A percentile compares a stretch with the other conserved stretches of the same genome.
phyloP scores from a whole-genome alignment of 768 basidiomycete genomes.

The Naganishia randhawae region DNA sequence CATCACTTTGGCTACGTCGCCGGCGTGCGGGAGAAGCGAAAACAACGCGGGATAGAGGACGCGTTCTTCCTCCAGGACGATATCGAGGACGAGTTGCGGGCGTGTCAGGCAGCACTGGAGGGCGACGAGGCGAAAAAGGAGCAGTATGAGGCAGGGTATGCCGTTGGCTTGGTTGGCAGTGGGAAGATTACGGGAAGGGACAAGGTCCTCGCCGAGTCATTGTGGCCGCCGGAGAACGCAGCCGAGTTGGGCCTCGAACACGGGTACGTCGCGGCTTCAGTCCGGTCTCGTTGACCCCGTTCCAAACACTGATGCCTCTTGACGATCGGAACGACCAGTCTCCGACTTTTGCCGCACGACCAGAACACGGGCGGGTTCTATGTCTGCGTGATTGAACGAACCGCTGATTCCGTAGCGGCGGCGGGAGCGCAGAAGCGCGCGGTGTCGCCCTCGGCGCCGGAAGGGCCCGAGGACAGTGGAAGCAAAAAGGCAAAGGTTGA shows the following conservation, averaged over 20 bases:
- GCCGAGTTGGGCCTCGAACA: conserved; percentile 62
- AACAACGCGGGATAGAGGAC: conserved; percentile 8
- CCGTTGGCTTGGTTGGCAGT: neutral
- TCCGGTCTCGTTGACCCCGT: too few species aligned
- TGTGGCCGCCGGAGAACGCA: conserved; percentile 73
- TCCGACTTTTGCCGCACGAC: conserved; percentile 88
- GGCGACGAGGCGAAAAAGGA: conserved; percentile 60
- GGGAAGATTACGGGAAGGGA: conserved; percentile 23
- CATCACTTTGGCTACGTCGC: conserved; percentile 22
- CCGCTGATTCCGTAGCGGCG: neutral
- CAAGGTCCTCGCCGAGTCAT: conserved; percentile 54
- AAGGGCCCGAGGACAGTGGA: neutral
- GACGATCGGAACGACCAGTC: conserved; percentile 54
- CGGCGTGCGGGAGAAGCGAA: conserved; percentile 17
- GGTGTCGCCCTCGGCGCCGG: conserved; percentile 36
- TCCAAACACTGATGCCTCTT: conserved; percentile 20
- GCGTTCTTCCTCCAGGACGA: conserved; percentile 16
- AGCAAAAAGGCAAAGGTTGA: conserved; percentile 28
- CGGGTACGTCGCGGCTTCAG: conserved; percentile 58
- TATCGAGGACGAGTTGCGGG: neutral
- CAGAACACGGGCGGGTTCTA: conserved; percentile 98
- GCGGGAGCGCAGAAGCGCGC: conserved; percentile 37
- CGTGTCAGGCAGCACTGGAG: conserved; percentile 53
- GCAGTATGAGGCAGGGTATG: conserved; percentile 50
- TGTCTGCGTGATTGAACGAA: conserved; percentile 68